phyloP scores from a whole-genome alignment of 345 rosid genomes.

The Gossypium australe region DNA sequence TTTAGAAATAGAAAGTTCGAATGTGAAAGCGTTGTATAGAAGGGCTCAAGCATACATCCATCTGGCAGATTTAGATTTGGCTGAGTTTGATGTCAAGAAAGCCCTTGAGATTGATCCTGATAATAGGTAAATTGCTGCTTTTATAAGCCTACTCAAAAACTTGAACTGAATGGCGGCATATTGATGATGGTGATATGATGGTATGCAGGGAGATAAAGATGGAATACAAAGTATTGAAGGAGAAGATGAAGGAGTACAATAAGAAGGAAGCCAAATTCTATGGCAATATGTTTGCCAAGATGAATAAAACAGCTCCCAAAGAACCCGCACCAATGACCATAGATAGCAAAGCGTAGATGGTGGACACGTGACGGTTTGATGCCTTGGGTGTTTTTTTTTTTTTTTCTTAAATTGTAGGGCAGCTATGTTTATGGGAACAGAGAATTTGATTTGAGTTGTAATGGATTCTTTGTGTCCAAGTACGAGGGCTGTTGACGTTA shows the following conservation, averaged over 20 bases:
- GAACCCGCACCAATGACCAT: slow-evolving; percentile 25
- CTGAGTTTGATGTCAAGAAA: slow-evolving; percentile 71
- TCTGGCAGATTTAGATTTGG: slow-evolving; percentile 63
- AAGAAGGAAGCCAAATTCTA: slow-evolving; percentile 84
- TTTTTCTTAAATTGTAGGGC: background rate
- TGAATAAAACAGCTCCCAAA: slow-evolving; percentile 32
- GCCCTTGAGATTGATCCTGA: slow-evolving; percentile 87
- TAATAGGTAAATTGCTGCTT: slow-evolving; percentile 42
- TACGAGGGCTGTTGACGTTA: no score
- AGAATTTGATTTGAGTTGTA: background rate
- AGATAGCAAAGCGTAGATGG: slow-evolving; percentile 32
- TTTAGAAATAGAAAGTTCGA: slow-evolving; percentile 55
- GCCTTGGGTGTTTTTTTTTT: background rate
- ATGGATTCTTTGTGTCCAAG: no score
- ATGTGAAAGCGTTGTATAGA: slow-evolving; percentile 74
- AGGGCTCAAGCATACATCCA: slow-evolving; percentile 77
- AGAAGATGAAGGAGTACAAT: slow-evolving; percentile 72
- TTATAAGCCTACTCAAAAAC: background rate
- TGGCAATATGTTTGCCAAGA: slow-evolving; percentile 77
- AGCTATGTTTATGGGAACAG: background rate
- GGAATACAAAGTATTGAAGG: slow-evolving; percentile 71
- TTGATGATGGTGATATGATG: no score
- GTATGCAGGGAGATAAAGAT: slow-evolving; percentile 70
- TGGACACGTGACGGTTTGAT: background rate
- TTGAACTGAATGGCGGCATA: no score